phyloP scores from a whole-genome alignment of 305 asterid species.

The Solanum hybrid region DNA sequence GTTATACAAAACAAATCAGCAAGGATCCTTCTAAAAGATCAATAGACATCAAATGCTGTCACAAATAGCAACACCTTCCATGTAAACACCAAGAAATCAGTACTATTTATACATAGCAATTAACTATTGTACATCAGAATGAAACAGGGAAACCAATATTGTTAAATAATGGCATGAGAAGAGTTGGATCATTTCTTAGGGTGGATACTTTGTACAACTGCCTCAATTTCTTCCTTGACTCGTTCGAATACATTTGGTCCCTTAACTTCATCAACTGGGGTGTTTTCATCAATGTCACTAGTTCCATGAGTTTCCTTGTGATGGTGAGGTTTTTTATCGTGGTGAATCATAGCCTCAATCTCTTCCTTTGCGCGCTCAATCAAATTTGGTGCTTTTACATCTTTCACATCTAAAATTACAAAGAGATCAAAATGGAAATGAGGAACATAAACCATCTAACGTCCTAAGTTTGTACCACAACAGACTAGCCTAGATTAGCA shows the following conservation, averaged over 20 bases:
- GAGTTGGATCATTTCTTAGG: constrained; percentile 40
- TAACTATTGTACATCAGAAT: not conserved
- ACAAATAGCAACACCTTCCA: not conserved
- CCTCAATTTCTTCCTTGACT: constrained; percentile 77
- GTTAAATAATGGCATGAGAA: not conserved
- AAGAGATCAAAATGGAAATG: not conserved
- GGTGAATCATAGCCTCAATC: constrained; percentile 9
- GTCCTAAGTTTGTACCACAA: not conserved
- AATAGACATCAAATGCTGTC: not conserved
- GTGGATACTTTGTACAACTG: constrained; percentile 41
- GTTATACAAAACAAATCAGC: not conserved
- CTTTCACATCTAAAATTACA: constrained; percentile 17
- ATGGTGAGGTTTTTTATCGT: constrained; percentile 30
- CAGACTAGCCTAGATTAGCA: not conserved
- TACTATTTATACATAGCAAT: not conserved
- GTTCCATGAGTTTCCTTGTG: constrained; percentile 68
- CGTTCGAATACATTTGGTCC: constrained; percentile 61
- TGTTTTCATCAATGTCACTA: constrained; percentile 47
- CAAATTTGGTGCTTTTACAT: constrained; percentile 24
- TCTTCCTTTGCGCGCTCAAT: constrained; percentile 30
- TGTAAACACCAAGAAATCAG: not conserved
- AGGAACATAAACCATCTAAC: not conserved
- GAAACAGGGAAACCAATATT: not conserved
- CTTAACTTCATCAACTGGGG: constrained; percentile 57
- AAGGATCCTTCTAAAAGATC: not conserved